Evolutionary conservation across 2,329 filamentous ascomycete species (phyloP).

Genomic region (Phoma sp.): DNA sequence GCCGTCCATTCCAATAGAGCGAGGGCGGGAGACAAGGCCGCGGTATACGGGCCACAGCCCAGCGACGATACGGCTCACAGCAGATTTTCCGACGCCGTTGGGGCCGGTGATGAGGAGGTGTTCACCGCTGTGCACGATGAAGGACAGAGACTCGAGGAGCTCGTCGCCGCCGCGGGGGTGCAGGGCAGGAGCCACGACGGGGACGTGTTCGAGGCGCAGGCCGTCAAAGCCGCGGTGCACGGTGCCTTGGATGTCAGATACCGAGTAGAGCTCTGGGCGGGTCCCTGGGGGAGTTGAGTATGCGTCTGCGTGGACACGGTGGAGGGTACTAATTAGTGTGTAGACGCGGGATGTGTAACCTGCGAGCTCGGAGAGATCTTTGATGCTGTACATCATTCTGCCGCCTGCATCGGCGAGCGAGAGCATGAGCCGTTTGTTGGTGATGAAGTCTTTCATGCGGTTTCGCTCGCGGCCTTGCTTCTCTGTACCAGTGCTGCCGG

Average conservation of each 20-base stretch:
- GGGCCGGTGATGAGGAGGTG: conserved; percentile 94
- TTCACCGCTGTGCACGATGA: conserved; percentile 89
- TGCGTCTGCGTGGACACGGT: conserved; percentile 88
- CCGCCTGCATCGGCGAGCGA: conserved; percentile 95
- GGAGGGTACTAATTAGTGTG: conserved; percentile 91
- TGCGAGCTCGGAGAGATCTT: conserved; percentile 93
- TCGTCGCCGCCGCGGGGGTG: conserved; percentile 93
- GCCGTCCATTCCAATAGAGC: conserved; percentile 80
- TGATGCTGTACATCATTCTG: conserved; percentile 99
- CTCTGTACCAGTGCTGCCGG: conserved; percentile 45
- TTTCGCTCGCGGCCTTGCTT: conserved; percentile 73
- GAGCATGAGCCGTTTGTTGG: conserved; percentile 97
- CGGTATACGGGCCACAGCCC: conserved; percentile 97
- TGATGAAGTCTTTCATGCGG: conserved; percentile 98
- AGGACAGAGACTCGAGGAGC: conserved; percentile 84
- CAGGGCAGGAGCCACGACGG: conserved; percentile 85
- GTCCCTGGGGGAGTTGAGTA: conserved; percentile 75
- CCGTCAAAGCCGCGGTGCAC: conserved; percentile 95
- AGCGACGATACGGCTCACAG: conserved; percentile 85
- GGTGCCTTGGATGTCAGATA: conserved; percentile 91
- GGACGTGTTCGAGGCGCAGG: conserved; percentile 90
- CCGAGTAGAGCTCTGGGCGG: conserved; percentile 81
- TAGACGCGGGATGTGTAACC: conserved; percentile 97
- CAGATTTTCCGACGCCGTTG: conserved; percentile 92
- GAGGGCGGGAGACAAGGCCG: conserved; percentile 87